Base-by-base conservation (phyloP, 2,329 filamentous ascomycete genomes). In the Colletotrichum sp. region DNA sequence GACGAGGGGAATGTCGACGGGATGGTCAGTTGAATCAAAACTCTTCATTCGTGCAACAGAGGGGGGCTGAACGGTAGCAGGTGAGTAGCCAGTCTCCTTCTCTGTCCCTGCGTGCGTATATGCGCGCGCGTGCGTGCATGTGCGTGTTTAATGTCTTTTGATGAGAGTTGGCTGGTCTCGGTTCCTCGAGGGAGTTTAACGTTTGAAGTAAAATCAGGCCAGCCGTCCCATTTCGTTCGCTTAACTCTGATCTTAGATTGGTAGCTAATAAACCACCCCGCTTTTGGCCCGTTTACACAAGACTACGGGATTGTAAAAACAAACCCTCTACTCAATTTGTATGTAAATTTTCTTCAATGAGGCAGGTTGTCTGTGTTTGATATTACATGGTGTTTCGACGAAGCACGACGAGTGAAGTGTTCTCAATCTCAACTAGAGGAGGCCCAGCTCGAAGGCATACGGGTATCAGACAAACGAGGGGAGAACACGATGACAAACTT, bases 291-390 rank as follows among this genome's bases (percentile, higher is more conserved):
- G 13, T 12, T 28, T 10, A 28, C 55, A 59, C 6, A 59, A 9
- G 2, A 2, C 7, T 18, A 2, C 7, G 8, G 18, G 18, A 0
- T n/a, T 10, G 8, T 3, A 0, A 28, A 24, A 18, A 18, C 4
- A 28, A 1, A 8, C 21, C 9, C 4, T 28, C 13, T 5, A n/a
- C 5, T 10, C 18, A 12, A 13, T 21, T 3, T 49, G 4, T 7
- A 12, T 6, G 18, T 5, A 21, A 12, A 6, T 12, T 9, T 9
- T 7, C 10, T 49, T 3, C 18, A 49, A 12, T 21, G 18, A 49
- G 10, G 6, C 18, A 12, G 9, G 5, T n/a, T 9, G 18, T 4
- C 10, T n/a, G 5, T 12, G 18, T 21, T 49, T 9, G 18, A 49
- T 21, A 21, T 3, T 10, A 59, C 4, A 59, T 28, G 13, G 13